A percentile compares a stretch with the other conserved stretches of the same genome.
Conservation (phyloP, 2,329 filamentous ascomycete species). For the Calonectria leucothoes region DNA sequence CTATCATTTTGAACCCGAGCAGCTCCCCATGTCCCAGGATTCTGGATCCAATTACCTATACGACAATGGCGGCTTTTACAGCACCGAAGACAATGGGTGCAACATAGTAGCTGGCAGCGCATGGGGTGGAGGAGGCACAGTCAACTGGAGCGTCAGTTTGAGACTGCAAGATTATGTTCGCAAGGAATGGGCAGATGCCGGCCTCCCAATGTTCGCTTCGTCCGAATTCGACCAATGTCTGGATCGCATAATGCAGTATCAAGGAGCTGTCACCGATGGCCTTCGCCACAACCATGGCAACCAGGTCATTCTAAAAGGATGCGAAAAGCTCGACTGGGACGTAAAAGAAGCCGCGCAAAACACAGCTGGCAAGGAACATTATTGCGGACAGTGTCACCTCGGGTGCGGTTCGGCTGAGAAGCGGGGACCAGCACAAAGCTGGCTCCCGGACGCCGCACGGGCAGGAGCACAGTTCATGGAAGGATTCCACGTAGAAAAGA, state of each 20-base stretch:
- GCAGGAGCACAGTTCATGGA: conserved; percentile 87
- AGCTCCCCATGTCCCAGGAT: conserved; percentile 79
- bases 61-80: conserved; percentile 71
- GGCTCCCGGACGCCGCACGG: conserved; percentile 81
- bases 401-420: conserved; percentile 78
- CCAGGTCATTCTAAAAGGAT: conserved; percentile 78
- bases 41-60: conserved; percentile 73
- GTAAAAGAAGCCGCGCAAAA: conserved; percentile 82
- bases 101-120: conserved; percentile 75
- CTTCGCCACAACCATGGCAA: conserved; percentile 82
- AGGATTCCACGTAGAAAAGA: conserved; percentile 77
- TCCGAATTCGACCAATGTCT: conserved; percentile 81
- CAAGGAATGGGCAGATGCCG: conserved; percentile 80
- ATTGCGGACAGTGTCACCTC: conserved; percentile 74
- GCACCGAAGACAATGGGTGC: conserved; percentile 68
- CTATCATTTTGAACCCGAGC: conserved; percentile 78
- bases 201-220: conserved; percentile 79
- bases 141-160: conserved; percentile 83
- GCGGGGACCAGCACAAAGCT: conserved; percentile 81
- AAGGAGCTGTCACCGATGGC: conserved; percentile 77
- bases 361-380: conserved; percentile 77
- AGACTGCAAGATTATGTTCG: conserved; percentile 81
- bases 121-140: conserved; percentile 87
- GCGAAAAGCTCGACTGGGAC: conserved; percentile 77
- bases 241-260: conserved; percentile 81